A percentile compares a stretch with the other conserved stretches of the same genome.
phyloP scores from a whole-genome alignment of 2,329 filamentous ascomycete genomes.

The Penicillium sp. region DNA sequence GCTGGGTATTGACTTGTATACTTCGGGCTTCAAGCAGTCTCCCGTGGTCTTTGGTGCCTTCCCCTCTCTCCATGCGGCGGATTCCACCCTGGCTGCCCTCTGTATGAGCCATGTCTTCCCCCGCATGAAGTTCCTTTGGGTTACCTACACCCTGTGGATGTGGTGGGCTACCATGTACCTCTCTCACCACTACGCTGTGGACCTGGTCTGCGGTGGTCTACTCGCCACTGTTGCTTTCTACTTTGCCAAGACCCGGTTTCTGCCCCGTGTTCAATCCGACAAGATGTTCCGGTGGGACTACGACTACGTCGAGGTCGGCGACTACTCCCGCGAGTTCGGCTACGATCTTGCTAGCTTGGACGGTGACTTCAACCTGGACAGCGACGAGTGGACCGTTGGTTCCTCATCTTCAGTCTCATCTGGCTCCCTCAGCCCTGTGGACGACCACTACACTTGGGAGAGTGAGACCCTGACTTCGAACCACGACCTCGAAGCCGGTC shows the following conservation, averaged over 20 bases:
- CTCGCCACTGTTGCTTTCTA: constrained; percentile 80
- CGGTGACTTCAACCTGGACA: constrained; percentile 64
- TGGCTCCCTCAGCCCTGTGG: constrained; percentile 64
- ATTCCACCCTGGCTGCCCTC: constrained; percentile 84
- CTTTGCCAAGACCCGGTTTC: constrained; percentile 75
- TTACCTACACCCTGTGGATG: constrained; percentile 86
- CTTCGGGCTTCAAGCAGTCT: constrained; percentile 85
- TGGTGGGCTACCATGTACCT: constrained; percentile 99
- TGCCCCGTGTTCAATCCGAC: constrained; percentile 80
- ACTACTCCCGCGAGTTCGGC: constrained; percentile 57
- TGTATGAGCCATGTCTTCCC: constrained; percentile 96
- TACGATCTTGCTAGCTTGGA: constrained; percentile 63
- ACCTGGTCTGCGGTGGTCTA: constrained; percentile 83
- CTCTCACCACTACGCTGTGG: constrained; percentile 94
- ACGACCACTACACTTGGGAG: constrained; percentile 59
- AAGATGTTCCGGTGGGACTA: constrained; percentile 95
- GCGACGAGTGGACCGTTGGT: constrained; percentile 88
- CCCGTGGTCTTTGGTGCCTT: constrained; percentile 95
- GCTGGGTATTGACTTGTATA: constrained; percentile 92
- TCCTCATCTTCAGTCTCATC: constrained; percentile 78
- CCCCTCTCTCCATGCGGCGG: constrained; percentile 87
- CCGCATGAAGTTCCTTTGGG: constrained; percentile 75
- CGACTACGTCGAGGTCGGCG: constrained; percentile 86
- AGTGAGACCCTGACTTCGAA: constrained; percentile 43
- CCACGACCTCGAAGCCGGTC: constrained; percentile 45